Percentiles rank a stretch among this genome's conserved stretches.
These are phyloP conservation scores for Psilocybe cubensis DNA, from an alignment of 768 basidiomycete genomes.

Conservation along the genomic window DNA sequence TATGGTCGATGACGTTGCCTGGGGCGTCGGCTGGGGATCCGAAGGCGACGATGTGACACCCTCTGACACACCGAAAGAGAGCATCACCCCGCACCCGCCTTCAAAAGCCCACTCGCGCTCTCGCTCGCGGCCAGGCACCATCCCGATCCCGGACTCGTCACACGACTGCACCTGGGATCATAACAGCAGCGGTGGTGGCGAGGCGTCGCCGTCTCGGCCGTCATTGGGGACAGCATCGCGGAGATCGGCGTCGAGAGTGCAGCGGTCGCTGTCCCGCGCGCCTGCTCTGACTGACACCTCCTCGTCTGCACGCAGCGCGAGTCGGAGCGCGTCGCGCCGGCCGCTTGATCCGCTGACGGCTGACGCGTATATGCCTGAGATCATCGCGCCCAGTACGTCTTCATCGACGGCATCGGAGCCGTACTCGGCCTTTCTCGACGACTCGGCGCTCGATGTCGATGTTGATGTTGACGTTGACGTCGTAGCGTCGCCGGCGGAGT, in stretches of 20 bases:
- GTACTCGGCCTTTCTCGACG: constrained; percentile 12
- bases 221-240: constrained; percentile 40
- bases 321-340: constrained; percentile 45
- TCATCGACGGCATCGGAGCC: constrained; percentile 5
- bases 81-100: constrained; percentile 7
- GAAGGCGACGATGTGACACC: constrained; percentile 49
- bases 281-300: constrained; percentile 45
- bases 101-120: constrained; percentile 32
- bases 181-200: no score
- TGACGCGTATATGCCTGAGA: constrained; percentile 6
- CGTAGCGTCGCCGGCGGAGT: constrained; percentile 25
- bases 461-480: no score
- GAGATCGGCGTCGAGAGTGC: constrained; percentile 42
- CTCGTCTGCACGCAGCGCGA: constrained; percentile 38
- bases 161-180: constrained; percentile 31
- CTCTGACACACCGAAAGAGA: constrained; percentile 26
- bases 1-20: constrained; percentile 79
- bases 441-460: constrained; percentile 27
- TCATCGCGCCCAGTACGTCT: neutral
- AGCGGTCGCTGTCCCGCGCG: constrained; percentile 54
- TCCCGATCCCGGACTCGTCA: constrained; percentile 16
- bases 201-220: constrained; percentile 28
- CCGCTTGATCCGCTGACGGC: constrained; percentile 31
- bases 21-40: constrained; percentile 75
- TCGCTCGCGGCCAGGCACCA: constrained; percentile 26